Conservation (phyloP, 257 asterid genomes). For the Solanum chmielewskii region DNA sequence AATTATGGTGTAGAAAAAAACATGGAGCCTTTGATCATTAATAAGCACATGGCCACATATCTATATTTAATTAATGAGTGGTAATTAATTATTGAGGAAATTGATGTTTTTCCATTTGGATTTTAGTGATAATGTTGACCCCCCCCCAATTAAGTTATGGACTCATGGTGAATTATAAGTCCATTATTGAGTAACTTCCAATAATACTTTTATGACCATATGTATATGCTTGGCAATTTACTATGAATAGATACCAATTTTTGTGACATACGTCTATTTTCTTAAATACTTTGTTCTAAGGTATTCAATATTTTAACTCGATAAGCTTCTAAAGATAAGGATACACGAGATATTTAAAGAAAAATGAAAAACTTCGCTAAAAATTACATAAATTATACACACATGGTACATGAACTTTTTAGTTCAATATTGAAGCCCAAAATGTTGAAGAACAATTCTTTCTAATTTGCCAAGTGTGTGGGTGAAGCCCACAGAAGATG, state of each 20-base stretch:
- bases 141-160: neutral
- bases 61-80: neutral
- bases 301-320: neutral
- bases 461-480: neutral
- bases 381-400: neutral
- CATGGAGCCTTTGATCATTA: neutral
- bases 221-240: neutral
- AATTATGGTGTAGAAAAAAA: neutral
- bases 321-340: no score
- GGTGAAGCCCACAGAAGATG: neutral
- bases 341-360: no score
- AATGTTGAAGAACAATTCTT: neutral
- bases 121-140: neutral
- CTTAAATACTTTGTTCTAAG: neutral
- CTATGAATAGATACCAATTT: neutral
- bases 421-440: neutral
- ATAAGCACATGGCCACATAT: neutral
- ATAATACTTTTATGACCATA: neutral
- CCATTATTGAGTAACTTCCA: neutral
- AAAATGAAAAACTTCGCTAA: neutral
- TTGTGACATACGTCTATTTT: neutral
- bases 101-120: neutral
- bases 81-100: neutral
- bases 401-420: neutral
- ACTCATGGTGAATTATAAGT: neutral